Percentiles rank a stretch among this genome's conserved stretches.
These are phyloP conservation scores for Salix suchowensis DNA, from an alignment of 345 rosid genomes.

Conservation along the genomic window DNA sequence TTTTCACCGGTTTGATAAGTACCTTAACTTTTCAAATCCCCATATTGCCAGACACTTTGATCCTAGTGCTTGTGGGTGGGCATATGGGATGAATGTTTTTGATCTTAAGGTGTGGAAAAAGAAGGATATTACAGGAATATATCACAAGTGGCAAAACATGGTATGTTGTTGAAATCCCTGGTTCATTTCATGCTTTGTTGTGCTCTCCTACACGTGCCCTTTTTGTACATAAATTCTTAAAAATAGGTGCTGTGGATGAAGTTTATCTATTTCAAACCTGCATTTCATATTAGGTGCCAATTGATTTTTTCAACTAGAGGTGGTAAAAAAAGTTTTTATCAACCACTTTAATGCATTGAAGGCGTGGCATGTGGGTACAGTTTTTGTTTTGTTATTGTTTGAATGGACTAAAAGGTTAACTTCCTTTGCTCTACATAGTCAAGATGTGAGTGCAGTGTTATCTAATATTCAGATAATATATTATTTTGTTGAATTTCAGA, in stretches of 20 bases:
- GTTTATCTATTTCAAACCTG: not conserved
- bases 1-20: slow-evolving; percentile 96
- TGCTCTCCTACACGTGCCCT: not conserved
- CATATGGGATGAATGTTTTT: slow-evolving; percentile 97
- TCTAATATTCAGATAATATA: not conserved
- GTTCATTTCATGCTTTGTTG: not conserved
- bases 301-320: not conserved
- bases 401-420: not conserved
- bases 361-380: not conserved
- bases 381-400: slow-evolving; percentile 1
- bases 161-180: slow-evolving; percentile 32
- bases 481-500: slow-evolving; percentile 39
- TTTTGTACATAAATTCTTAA: not conserved
- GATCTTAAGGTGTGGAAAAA: slow-evolving; percentile 89
- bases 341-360: not conserved
- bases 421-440: not conserved
- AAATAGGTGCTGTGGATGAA: not conserved
- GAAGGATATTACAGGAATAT: slow-evolving; percentile 93
- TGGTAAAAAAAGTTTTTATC: not conserved
- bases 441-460: not conserved
- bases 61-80: slow-evolving; percentile 99
- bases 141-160: slow-evolving; percentile 99
- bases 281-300: not conserved
- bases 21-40: slow-evolving; percentile 88
- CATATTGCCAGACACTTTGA: slow-evolving; percentile 81